Evolutionary conservation across 352 stramenopile species (phyloP).

Genomic region (Globisporangium yorkense): DNA sequence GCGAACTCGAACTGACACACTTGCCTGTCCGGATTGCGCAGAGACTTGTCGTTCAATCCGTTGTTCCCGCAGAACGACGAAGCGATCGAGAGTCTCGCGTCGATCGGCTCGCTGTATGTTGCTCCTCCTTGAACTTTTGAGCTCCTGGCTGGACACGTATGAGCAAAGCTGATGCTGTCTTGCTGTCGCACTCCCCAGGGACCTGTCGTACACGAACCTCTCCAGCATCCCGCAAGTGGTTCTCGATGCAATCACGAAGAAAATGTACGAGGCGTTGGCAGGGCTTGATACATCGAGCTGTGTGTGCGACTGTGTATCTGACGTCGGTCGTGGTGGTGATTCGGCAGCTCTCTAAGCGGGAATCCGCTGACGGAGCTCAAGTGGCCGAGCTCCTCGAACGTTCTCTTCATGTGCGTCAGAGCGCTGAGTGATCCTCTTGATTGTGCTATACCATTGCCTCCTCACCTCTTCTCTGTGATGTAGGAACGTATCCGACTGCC

Average conservation of each 20-base stretch:
- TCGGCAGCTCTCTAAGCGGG: not conserved
- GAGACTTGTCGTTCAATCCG: constrained; percentile 7
- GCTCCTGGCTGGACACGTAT: not conserved
- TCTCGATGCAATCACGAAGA: not conserved
- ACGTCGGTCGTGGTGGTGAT: not conserved
- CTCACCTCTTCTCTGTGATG: not conserved
- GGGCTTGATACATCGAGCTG: too few species aligned
- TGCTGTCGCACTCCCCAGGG: not conserved
- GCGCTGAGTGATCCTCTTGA: not conserved
- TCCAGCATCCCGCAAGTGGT: not conserved
- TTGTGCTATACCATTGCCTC: not conserved
- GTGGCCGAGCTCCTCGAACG: constrained; percentile 3
- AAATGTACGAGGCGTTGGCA: not conserved
- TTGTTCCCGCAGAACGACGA: constrained; percentile 3
- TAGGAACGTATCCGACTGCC: constrained; percentile 6
- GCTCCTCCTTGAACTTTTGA: not conserved
- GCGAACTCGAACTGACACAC: not conserved
- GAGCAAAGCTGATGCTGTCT: not conserved
- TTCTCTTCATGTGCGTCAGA: constrained; percentile 6
- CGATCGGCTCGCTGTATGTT: constrained; percentile 1
- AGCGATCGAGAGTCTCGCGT: not conserved
- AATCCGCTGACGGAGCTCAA: constrained; percentile 1
- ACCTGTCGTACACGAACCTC: constrained; percentile 8
- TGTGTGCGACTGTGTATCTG: too few species aligned
- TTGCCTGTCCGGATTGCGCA: not conserved